These are phyloP conservation scores for Phytophthora gonapodyides DNA, from an alignment of 352 stramenopile genomes.

Conservation along the genomic window DNA sequence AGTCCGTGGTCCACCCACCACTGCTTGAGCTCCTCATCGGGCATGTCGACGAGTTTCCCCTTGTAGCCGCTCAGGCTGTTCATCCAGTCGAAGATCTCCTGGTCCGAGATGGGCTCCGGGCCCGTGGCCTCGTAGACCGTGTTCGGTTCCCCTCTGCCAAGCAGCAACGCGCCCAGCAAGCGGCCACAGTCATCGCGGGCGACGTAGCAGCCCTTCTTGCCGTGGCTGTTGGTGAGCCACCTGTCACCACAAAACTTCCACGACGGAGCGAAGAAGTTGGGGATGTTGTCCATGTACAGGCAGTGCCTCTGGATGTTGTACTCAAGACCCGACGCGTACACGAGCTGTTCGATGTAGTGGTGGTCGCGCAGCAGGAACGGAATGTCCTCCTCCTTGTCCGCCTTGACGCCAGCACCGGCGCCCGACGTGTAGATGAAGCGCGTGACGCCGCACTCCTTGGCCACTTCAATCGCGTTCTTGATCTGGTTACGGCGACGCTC, in stretches of 20 bases:
- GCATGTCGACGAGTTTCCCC: conserved; percentile 22
- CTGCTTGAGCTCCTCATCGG: not conserved
- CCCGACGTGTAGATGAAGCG: conserved; percentile 31
- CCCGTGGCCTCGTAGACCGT: conserved; percentile 21
- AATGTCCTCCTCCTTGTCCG: conserved; percentile 30
- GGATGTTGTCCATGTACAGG: conserved; percentile 34
- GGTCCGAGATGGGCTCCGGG: conserved; percentile 7
- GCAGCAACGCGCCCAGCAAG: conserved; percentile 4
- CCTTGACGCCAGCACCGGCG: conserved; percentile 21
- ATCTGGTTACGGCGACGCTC: conserved; percentile 31
- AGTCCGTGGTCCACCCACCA: conserved; percentile 21
- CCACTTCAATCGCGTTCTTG: conserved; percentile 26
- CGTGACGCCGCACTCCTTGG: conserved; percentile 28
- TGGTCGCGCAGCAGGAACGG: conserved; percentile 28
- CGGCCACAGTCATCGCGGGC: conserved; percentile 17
- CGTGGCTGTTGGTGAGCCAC: conserved; percentile 9
- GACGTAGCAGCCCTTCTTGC: not conserved
- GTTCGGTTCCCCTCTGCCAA: conserved; percentile 15
- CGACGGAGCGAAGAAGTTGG: conserved; percentile 31
- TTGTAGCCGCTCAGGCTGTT: conserved; percentile 17
- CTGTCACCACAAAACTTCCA: not conserved
- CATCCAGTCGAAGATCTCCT: conserved; percentile 25
- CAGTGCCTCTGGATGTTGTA: conserved; percentile 38
- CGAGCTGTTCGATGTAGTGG: conserved; percentile 32
- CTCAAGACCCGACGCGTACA: conserved; percentile 27